A percentile compares a stretch with the other conserved stretches of the same genome.
These are phyloP conservation scores for Quercus rubra DNA, from an alignment of 306 rosid genomes.

Conservation along the genomic window DNA sequence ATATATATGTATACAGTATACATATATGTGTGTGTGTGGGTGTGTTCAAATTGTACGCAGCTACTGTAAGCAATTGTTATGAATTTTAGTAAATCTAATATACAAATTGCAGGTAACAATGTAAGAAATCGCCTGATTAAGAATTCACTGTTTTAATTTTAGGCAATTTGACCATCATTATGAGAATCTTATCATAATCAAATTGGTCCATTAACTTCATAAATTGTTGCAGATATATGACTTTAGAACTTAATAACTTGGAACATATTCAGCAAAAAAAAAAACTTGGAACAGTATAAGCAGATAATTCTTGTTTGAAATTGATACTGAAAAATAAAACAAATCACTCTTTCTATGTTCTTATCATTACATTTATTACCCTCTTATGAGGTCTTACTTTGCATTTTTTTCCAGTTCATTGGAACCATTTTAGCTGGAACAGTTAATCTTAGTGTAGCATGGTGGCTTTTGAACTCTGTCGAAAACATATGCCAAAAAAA, in stretches of 20 bases:
- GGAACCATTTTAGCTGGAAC: slow-evolving; percentile 83
- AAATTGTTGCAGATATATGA: not conserved
- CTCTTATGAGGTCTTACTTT: not conserved
- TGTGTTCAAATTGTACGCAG: no score
- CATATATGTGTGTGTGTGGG: no score
- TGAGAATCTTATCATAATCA: no score
- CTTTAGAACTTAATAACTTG: not conserved
- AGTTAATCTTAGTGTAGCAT: slow-evolving; percentile 66
- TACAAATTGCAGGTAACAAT: no score
- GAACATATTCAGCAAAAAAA: not conserved
- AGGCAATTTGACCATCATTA: no score
- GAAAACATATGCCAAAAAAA: slow-evolving; percentile 51
- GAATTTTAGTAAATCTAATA: no score
- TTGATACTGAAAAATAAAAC: not conserved
- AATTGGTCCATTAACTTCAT: no score
- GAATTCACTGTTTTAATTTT: no score
- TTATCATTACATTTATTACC: not conserved
- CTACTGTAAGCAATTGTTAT: no score
- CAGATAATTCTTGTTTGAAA: not conserved
- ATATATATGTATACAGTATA: no score
- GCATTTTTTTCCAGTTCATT: slow-evolving; percentile 47
- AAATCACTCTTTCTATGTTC: not conserved
- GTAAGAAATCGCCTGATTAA: no score
- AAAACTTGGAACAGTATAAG: not conserved
- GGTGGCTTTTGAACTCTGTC: slow-evolving; percentile 67